A percentile compares a stretch with the other conserved stretches of the same genome.
These are phyloP conservation scores for Ascoidea tarda DNA, from an alignment of 805 yeast genomes.

Conservation along the genomic window DNA sequence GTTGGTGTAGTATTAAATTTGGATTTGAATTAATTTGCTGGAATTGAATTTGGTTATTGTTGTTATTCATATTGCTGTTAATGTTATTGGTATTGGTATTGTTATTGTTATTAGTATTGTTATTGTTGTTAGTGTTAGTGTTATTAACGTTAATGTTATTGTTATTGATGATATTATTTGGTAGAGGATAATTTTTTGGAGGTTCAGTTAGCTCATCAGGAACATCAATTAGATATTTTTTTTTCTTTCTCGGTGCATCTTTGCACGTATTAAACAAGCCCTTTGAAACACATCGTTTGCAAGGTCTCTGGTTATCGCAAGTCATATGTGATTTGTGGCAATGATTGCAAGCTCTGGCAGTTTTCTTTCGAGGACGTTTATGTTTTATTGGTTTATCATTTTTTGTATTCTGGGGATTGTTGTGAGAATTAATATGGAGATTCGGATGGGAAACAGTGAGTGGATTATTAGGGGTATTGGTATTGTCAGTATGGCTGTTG, in stretches of 20 bases:
- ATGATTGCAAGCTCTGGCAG: conserved; percentile 78
- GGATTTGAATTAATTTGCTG: neutral
- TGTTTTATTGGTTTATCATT: too few species aligned
- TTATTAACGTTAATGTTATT: neutral
- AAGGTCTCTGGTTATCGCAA: conserved; percentile 74
- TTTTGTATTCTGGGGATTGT: neutral
- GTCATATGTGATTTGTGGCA: conserved; percentile 89
- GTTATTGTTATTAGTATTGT: neutral
- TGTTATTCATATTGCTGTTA: neutral
- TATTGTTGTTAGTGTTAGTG: neutral
- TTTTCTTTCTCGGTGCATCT: conserved; percentile 81
- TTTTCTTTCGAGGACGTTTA: conserved; percentile 38
- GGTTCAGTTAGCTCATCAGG: conserved; percentile 20
- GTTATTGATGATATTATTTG: neutral
- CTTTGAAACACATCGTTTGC: conserved; percentile 60
- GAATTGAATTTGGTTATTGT: neutral
- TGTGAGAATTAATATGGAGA: neutral
- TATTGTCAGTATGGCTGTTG: neutral
- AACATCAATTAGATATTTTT: conserved; percentile 64
- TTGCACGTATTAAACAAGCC: conserved; percentile 59
- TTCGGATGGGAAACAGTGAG: neutral
- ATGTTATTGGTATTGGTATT: neutral
- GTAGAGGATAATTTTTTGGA: conserved; percentile 3
- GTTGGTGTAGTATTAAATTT: neutral
- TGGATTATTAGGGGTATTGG: neutral